Conservation (phyloP, 441 rosid species). For the Breynia disticha region DNA sequence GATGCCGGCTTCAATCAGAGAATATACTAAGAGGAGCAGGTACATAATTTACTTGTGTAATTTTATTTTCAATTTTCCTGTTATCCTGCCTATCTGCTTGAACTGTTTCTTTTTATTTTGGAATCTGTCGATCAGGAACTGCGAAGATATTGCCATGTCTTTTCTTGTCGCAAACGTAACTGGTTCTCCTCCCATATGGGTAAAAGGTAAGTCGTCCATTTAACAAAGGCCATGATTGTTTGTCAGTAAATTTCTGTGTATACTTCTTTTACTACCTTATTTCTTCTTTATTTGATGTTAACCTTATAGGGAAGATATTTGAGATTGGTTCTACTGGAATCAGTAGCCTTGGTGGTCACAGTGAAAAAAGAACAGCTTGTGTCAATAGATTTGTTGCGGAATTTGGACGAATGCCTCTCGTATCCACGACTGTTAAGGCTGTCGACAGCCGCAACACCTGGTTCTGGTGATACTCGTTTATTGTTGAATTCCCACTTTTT, state of each 20-base stretch:
- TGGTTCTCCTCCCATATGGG: slow-evolving; percentile 87
- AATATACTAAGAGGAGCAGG: slow-evolving; percentile 60
- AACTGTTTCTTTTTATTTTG: slow-evolving; percentile 16
- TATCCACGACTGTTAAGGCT: slow-evolving; percentile 61
- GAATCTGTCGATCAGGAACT: slow-evolving; percentile 49
- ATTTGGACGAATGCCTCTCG: slow-evolving; percentile 72
- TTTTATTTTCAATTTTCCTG: neutral
- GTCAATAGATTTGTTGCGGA: slow-evolving; percentile 65
- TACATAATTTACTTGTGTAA: slow-evolving; percentile 8
- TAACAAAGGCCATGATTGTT: neutral
- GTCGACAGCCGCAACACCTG: slow-evolving; percentile 55
- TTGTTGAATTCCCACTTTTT: neutral
- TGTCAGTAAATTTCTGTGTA: neutral
- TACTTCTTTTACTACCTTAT: neutral
- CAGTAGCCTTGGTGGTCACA: slow-evolving; percentile 84
- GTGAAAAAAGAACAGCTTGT: slow-evolving; percentile 56
- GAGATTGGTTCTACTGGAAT: slow-evolving; percentile 91
- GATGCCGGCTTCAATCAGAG: slow-evolving; percentile 75
- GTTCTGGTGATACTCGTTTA: slow-evolving; percentile 56
- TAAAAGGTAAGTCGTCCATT: slow-evolving; percentile 47
- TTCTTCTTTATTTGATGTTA: slow-evolving; percentile 3
- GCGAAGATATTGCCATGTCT: slow-evolving; percentile 98
- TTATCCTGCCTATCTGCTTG: slow-evolving; percentile 5
- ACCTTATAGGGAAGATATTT: slow-evolving; percentile 57
- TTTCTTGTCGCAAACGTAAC: slow-evolving; percentile 87